Percentiles rank a stretch among this genome's conserved stretches.
phyloP scores from a whole-genome alignment of 257 asterid genomes.

The Fraxinus cuspidata region DNA sequence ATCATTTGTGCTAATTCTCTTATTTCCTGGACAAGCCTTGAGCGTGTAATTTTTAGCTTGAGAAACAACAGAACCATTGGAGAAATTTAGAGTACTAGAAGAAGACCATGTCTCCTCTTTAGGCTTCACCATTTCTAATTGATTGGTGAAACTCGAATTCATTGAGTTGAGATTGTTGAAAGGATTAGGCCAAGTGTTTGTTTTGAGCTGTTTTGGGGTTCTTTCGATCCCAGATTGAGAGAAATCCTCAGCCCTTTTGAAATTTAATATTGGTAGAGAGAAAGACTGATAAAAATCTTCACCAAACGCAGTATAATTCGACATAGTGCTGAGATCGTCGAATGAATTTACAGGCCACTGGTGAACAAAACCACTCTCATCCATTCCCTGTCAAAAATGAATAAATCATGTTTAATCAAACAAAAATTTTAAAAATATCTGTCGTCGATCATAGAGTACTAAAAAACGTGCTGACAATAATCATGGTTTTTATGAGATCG shows the following conservation, averaged over 20 bases:
- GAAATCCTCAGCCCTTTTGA: conserved; percentile 45
- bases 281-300: conserved; percentile 30
- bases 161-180: conserved; percentile 21
- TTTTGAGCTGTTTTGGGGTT: conserved; percentile 53
- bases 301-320: conserved; percentile 39
- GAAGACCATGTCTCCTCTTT: conserved; percentile 54
- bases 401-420: background rate
- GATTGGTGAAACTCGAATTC: conserved; percentile 28
- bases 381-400: conserved; percentile 48
- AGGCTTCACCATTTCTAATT: conserved; percentile 41
- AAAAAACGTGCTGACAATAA: too few relatives aligned
- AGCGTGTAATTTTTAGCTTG: conserved; percentile 36
- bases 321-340: conserved; percentile 46
- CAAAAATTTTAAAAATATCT: too few relatives aligned
- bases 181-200: conserved; percentile 33
- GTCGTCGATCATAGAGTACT: too few relatives aligned
- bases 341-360: conserved; percentile 56
- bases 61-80: conserved; percentile 28
- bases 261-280: conserved; percentile 29
- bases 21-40: conserved; percentile 48
- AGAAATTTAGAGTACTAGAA: conserved; percentile 28
- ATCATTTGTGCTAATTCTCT: conserved; percentile 34
- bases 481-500: background rate
- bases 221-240: conserved; percentile 29
- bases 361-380: conserved; percentile 47